These are phyloP conservation scores for Ophiostoma himal-ulmi DNA, from an alignment of 2,329 filamentous ascomycete species.

Conservation along the genomic window DNA sequence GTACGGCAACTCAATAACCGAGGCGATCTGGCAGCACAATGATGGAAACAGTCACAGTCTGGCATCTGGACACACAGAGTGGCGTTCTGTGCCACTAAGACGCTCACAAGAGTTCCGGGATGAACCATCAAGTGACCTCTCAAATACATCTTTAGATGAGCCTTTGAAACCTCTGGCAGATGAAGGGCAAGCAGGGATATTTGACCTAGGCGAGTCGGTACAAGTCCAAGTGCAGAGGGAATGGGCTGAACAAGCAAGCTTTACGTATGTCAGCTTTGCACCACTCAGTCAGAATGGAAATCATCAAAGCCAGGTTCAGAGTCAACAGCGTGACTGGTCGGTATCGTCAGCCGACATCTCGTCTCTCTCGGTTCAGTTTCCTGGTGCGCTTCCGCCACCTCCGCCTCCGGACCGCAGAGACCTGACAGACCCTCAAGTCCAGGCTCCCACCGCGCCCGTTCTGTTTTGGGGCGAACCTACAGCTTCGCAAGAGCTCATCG, in stretches of 20 bases:
- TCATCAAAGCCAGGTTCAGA: slow-evolving; percentile 10
- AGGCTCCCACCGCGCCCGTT: slow-evolving; percentile 23
- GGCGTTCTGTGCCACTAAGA: not conserved
- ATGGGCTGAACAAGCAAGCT: not conserved
- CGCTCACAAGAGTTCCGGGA: not conserved
- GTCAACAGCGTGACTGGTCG: slow-evolving; percentile 35
- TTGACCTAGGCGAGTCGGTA: not conserved
- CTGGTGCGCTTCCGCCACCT: slow-evolving; percentile 33
- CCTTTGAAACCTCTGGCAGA: not conserved
- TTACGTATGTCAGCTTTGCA: not conserved
- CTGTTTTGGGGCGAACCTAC: not conserved
- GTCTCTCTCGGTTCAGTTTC: slow-evolving; percentile 34
- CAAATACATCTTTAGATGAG: not conserved
- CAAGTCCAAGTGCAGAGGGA: not conserved
- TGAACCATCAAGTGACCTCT: not conserved
- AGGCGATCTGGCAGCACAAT: not conserved
- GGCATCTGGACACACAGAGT: not conserved
- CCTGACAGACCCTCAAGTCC: not conserved
- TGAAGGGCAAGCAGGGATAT: not conserved
- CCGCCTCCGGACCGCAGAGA: slow-evolving; percentile 27
- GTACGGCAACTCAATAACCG: not conserved
- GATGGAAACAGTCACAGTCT: too few relatives aligned
- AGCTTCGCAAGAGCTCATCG: slow-evolving; percentile 62
- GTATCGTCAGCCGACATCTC: slow-evolving; percentile 41
- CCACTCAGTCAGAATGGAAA: not conserved